Evolutionary conservation across 495 filamentous ascomycete species (phyloP), one percentile per base, ranked within the genome.

Genomic region (Paragyromitra xinjiangensis): DNA sequence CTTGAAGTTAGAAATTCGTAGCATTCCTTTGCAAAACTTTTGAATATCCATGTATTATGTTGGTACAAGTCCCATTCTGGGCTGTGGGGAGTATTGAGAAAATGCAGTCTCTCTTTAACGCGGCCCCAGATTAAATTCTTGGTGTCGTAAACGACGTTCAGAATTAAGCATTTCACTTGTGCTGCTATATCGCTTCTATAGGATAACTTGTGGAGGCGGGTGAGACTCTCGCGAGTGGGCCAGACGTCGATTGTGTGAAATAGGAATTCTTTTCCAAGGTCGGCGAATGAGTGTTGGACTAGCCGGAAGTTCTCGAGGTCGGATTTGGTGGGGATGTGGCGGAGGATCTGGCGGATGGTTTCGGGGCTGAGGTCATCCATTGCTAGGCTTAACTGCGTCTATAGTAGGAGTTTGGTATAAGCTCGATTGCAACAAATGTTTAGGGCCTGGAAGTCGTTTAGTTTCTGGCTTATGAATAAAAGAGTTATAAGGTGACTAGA

Each of bases 191-290:
- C 29, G 12, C 53, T 56, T 16, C 26, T 58, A 14, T 34, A 22
- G 68, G 67, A 73, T 48, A 75, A 12, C 26, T 37, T 6, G 40
- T 24, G 40, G 51, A 75, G 68, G 12, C 71, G 71, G 39, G 34
- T 40, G 51, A 73, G 71, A 40, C 71, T 75, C 8, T 19, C 51
- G 56, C 56, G 70, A 0, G 71, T 73, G 8, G 71, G 71, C 67
- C 45, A 72, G 26, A 75, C 42, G 29, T 70, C 53, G n/a, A 75
- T 59, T n/a, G 71, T 75, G 26, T 75, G 69, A 24, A 75, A 75
- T 37, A 74, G 26, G 24, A 75, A 71, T 26, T 74, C 71, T 3
- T 70, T 59, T 6, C 71, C 69, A 37, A 75, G 69, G n/a, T 42
- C 24, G 6, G 71, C 71, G 12, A 75, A 75, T 34, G 71, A 73